Evolutionary conservation across 768 basidiomycete species (phyloP).

Genomic region (Rhodotorula toruloides): DNA sequence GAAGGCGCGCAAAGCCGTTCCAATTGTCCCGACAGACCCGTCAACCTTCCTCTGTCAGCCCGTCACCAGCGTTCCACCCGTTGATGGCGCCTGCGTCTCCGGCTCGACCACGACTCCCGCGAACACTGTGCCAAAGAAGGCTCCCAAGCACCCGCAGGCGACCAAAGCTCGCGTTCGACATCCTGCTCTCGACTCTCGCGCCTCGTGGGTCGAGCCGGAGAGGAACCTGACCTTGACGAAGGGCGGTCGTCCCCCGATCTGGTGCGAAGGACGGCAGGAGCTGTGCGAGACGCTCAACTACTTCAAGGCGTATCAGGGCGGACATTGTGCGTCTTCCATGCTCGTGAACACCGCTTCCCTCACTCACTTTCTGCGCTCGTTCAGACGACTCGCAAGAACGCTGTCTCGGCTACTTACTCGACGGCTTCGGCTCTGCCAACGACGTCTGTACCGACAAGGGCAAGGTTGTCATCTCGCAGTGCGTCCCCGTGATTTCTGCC

Average conservation of each 20-base stretch:
- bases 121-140: background rate
- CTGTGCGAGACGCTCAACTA: conserved; percentile 32
- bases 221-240: background rate
- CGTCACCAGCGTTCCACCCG: too few species aligned
- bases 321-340: conserved; percentile 17
- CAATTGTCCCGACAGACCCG: too few species aligned
- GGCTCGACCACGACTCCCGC: background rate
- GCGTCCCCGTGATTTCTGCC: background rate
- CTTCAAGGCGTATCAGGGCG: conserved; percentile 34
- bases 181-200: conserved; percentile 3
- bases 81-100: background rate
- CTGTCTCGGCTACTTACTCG: conserved; percentile 34
- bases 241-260: conserved; percentile 18
- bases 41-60: too few species aligned
- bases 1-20: too few species aligned
- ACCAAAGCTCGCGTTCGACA: background rate
- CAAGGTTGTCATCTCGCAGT: conserved; percentile 34
- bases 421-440: conserved; percentile 18
- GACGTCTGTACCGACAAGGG: conserved; percentile 18
- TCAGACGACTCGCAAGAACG: conserved; percentile 24
- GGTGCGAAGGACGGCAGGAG: conserved; percentile 30
- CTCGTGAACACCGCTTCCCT: too few species aligned
- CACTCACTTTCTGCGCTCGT: too few species aligned
- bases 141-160: background rate
- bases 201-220: conserved; percentile 13